These are phyloP conservation scores for Colletotrichum orbiculare DNA, from an alignment of 2,329 filamentous ascomycete species.

Conservation along the genomic window DNA sequence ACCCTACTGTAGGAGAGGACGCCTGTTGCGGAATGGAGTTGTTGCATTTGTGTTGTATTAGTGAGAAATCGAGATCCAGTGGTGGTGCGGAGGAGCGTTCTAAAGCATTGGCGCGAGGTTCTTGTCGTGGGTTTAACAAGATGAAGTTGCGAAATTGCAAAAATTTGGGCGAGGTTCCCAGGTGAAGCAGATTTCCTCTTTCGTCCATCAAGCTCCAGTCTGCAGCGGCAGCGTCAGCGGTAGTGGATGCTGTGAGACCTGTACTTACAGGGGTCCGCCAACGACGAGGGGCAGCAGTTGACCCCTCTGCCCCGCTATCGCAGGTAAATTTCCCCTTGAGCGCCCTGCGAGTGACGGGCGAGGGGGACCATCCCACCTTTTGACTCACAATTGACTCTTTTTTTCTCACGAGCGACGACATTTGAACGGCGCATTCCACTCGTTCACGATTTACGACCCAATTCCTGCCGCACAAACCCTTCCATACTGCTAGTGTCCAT, in stretches of 20 bases:
- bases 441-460: not conserved
- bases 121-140: not conserved
- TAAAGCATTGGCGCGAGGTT: conserved; percentile 1
- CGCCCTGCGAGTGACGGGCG: conserved; percentile 16
- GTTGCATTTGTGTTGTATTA: not conserved
- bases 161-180: conserved; percentile 7
- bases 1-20: conserved; percentile 1
- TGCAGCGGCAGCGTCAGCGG: not conserved
- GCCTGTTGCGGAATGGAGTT: not conserved
- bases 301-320: conserved; percentile 42
- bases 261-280: not conserved
- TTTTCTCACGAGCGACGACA: not conserved
- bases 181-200: conserved; percentile 17
- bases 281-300: conserved; percentile 35
- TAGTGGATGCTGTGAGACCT: not conserved
- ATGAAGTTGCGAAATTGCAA: not conserved
- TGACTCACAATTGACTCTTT: conserved; percentile 26
- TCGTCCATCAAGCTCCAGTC: conserved; percentile 4
- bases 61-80: no score
- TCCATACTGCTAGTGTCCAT: no score
- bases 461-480: not conserved
- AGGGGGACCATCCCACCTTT: conserved; percentile 7
- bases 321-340: conserved; percentile 35
- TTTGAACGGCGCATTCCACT: conserved; percentile 21
- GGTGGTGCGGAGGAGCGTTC: not conserved